These are phyloP conservation scores for Coemansia furcata DNA, from an alignment of 192 early-diverging fungal species.

Conservation along the genomic window DNA sequence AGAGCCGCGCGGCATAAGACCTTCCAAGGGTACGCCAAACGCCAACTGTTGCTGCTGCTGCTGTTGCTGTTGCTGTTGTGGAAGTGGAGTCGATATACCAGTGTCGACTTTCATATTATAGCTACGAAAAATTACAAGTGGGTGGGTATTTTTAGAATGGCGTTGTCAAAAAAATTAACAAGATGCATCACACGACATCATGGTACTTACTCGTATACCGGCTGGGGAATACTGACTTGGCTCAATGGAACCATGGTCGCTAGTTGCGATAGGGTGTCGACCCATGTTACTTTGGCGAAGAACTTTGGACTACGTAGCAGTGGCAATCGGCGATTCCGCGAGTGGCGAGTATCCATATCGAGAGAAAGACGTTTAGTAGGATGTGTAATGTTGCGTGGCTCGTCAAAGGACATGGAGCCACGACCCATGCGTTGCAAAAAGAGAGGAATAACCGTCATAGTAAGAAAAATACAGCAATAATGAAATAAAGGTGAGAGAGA, in stretches of 20 bases:
- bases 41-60: constrained; percentile 16
- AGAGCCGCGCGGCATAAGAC: constrained; percentile 60
- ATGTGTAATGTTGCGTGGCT: neutral
- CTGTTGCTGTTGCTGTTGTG: neutral
- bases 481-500: neutral
- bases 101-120: constrained; percentile 23
- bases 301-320: constrained; percentile 79
- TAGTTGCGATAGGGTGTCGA: constrained; percentile 69
- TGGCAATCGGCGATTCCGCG: neutral
- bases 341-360: neutral
- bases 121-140: constrained; percentile 1
- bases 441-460: constrained; percentile 15
- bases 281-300: constrained; percentile 77
- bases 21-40: constrained; percentile 71
- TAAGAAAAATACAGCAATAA: neutral
- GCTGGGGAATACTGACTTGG: constrained; percentile 69
- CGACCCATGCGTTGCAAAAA: constrained; percentile 34
- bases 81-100: constrained; percentile 3
- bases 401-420: constrained; percentile 25
- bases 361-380: constrained; percentile 14
- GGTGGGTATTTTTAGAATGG: constrained; percentile 5
- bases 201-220: constrained; percentile 38
- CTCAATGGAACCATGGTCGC: constrained; percentile 63
- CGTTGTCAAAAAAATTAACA: neutral
- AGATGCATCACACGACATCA: neutral